A percentile compares a stretch with the other conserved stretches of the same genome.
phyloP scores from a whole-genome alignment of 768 basidiomycete genomes.

The Kwoniella dendrophila region DNA sequence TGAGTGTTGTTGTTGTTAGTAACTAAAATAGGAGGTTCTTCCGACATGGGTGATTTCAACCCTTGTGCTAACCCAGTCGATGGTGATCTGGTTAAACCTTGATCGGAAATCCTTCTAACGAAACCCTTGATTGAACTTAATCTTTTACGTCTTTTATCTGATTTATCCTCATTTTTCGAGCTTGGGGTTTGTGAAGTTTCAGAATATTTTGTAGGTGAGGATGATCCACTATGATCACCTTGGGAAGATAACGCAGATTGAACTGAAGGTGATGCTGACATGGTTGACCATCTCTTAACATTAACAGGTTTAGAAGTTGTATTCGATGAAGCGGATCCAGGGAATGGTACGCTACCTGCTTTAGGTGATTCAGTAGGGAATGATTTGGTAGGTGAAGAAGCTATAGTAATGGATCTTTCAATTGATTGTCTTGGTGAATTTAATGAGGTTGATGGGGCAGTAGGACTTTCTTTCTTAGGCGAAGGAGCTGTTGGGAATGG shows the following conservation, averaged over 20 bases:
- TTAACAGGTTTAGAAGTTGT: slow-evolving; percentile 16
- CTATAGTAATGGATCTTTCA: too few species aligned
- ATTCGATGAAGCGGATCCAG: slow-evolving; percentile 7
- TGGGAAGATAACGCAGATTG: slow-evolving; percentile 23
- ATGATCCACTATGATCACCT: slow-evolving; percentile 9
- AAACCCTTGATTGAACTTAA: slow-evolving; percentile 47
- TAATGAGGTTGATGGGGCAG: neutral
- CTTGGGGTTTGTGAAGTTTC: neutral
- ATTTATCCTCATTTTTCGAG: slow-evolving; percentile 19
- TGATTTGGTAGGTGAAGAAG: slow-evolving; percentile 1
- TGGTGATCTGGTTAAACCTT: slow-evolving; percentile 26
- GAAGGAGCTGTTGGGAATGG: neutral
- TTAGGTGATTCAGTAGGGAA: slow-evolving; percentile 6
- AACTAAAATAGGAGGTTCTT: slow-evolving; percentile 10
- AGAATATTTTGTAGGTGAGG: neutral
- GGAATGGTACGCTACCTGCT: slow-evolving; percentile 24
- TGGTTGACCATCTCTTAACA: slow-evolving; percentile 18
- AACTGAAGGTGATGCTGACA: slow-evolving; percentile 20
- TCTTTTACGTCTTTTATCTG: slow-evolving; percentile 41
- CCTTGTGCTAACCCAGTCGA: too few species aligned
- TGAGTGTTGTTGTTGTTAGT: neutral
- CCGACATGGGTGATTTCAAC: slow-evolving; percentile 14
- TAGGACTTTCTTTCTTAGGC: neutral
- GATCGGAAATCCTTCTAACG: slow-evolving; percentile 49
- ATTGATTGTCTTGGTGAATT: slow-evolving; percentile 1